Evolutionary conservation across 495 filamentous ascomycete genomes (phyloP), one percentile per base, ranked within the genome.

Genomic region (Neurospora sp.): DNA sequence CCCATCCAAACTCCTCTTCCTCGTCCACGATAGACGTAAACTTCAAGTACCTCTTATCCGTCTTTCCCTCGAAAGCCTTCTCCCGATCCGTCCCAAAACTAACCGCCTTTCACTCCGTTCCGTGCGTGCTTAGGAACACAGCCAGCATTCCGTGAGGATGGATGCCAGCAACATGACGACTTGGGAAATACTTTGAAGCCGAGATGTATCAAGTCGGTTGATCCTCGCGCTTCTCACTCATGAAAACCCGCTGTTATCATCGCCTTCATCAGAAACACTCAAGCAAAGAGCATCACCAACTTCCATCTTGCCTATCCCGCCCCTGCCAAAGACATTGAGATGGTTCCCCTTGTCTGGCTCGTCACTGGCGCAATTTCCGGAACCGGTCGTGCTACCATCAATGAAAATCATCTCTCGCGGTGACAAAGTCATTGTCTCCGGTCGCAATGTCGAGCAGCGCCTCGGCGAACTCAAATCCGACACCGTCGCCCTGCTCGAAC

Each of bases 381-480:
- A 72, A 77, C 79, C 42, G 74, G 75, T 35, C 74, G 72, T 6
- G 72, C 74, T 31, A 79, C 88, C 6, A 78, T 84, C 45, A 75
- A 80, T 8, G 69, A 77, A 77, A 4, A 84, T 85, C n/a, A 81
- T 89, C 7, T 71, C 71, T 9, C 80, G 81, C 31, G 85, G 85
- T 38, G 82, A 87, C 73, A 77, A 79, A 16, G 87, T 89, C 14
- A 82, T 88, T 61, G 87, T 82, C 37, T 70, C 73, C 3, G 78
- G 78, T 9, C 74, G 77, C 72, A 83, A 82, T 42, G 78, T 81
- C 20, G 76, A 79, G 3, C 44, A 40, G n/a, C 72, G 73, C 4
- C 78, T 82, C 9, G 74, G 71, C 39, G n/a, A 70, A 18, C 69
- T 76, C 40, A 69, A 74, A 7, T 75, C 73, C 16, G 71, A 72